Base-by-base conservation (phyloP, 2,329 filamentous ascomycete species). In the Periconia macrospinosa region DNA sequence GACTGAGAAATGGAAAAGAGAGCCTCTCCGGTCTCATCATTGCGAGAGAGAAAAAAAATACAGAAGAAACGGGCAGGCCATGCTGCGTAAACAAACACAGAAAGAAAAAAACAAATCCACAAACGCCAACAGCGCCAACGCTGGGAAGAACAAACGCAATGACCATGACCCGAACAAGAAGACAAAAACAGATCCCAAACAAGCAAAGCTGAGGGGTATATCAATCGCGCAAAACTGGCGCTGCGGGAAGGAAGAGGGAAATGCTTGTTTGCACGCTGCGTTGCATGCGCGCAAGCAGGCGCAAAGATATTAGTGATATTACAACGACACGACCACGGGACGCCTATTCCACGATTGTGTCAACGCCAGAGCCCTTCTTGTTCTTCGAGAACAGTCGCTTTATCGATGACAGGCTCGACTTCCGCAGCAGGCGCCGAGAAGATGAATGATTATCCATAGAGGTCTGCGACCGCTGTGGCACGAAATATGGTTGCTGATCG, bases 381-480 rank as follows among this genome's bases (percentile, higher is more conserved):
- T 69, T 72, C 53, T 71, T 72, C 27, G 62, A 68, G 54, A 74
- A 74, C n/a, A 74, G 55, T 35, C 67, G 63, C 55, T 68, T 69
- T 45, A 74, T 55, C 20, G 68, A 72, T 14, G 70, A 66, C 41
- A 74, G 68, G 57, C 69, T 72, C 45, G 67, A 59, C 41, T 68
- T 66, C 50, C 68, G 72, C 43, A 66, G 57, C 35, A 72, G 54
- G 41, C 68, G 63, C 41, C 64, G 56, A 14, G 61, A 48, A 18
- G 59, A 40, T 9, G 54, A 41, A 60, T 68, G 61, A 45, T 51
- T 64, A 47, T 67, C 69, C n/a, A 65, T 52, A 46, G 68, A 65
- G 1, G 70, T 69, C 20, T 64, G 61, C 41, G 71, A 62, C 6
- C 70, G 69, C 48, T 54, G 61, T 8, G 59, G 56, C 11, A 61